A percentile compares a stretch with the other conserved stretches of the same genome.
Evolutionary conservation across 345 rosid species (phyloP).

Genomic region (Hypericum androsaemum): DNA sequence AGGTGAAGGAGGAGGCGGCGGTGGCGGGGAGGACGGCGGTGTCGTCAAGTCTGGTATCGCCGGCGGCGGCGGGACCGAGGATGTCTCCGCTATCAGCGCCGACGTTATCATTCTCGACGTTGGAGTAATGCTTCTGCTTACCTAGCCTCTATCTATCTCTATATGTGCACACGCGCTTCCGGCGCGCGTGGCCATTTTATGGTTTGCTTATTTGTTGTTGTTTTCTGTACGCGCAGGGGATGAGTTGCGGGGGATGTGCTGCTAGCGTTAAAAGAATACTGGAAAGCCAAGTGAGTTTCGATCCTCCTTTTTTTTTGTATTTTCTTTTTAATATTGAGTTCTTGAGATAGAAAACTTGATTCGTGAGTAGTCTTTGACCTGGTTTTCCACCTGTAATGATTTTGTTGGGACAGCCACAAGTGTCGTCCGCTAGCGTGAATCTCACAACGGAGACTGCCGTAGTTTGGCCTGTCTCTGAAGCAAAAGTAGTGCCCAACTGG

Average conservation of each 20-base stretch:
- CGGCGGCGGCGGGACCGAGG: constrained; percentile 37
- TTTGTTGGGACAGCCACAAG: constrained; percentile 63
- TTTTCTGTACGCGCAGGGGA: constrained; percentile 44
- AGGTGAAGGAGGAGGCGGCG: constrained; percentile 27
- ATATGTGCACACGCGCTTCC: background rate
- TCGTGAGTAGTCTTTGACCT: background rate
- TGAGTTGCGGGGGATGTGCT: constrained; percentile 98
- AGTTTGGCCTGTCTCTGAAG: constrained; percentile 84
- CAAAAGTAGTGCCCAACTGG: constrained; percentile 67
- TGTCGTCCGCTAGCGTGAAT: constrained; percentile 78
- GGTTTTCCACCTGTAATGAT: background rate
- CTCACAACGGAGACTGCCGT: constrained; percentile 89
- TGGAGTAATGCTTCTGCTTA: constrained; percentile 44
- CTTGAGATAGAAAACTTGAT: too few species aligned
- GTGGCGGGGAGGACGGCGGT: constrained; percentile 47
- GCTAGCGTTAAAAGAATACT: constrained; percentile 90
- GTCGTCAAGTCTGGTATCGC: constrained; percentile 43
- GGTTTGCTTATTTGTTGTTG: background rate
- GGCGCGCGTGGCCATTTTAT: background rate
- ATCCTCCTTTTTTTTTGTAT: background rate
- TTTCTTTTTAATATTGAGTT: background rate
- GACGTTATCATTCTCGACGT: constrained; percentile 86
- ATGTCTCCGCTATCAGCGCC: constrained; percentile 34
- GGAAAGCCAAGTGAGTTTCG: constrained; percentile 66
- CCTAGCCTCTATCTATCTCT: background rate